Base-by-base conservation (phyloP, 345 rosid species). In the Aquilaria malaccensis region DNA sequence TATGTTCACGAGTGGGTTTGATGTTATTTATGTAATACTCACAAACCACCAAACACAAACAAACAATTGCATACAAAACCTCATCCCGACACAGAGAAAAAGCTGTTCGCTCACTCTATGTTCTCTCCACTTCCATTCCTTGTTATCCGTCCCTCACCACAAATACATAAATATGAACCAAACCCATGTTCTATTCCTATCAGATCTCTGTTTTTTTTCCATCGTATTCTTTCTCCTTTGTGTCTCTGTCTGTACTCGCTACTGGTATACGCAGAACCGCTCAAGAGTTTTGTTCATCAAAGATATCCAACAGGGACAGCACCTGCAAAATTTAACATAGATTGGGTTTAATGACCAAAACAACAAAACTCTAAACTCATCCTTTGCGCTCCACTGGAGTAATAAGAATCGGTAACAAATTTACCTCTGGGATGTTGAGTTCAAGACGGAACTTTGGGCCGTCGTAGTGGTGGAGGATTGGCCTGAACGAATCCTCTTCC, bases 361-460 rank as follows among this genome's bases (percentile, higher is more conserved):
- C 13, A 43, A 41, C 7, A 22, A 22, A 22, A 22, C 22, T 22
- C 22, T 22, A 22, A 22, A 22, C 22, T 22, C 22, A 22, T 22
- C 22, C 22, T 22, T 22, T 1, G 22, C 22, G 22, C 22, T 22
- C 22, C 22, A 22, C 22, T 22, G 22, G 46, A 55, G 58, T 10
- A 55, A 30, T 1, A 52, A 9, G 30, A 37, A 3, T 14, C 11
- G 56, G 48, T 33, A 11, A 58, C 37, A 12, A 22, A 45, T 45
- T 59, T 78, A 89, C 98, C 99, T 95, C 99, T 1, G 99, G 98
- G 32, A 95, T 68, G 64, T 68, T 91, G 45, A 95, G 93, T 32
- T 95, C 96, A 3, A 95, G 96, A 31, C 99, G 88, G 80, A 95
- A 95, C 71, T 95, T 95, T 30, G 99, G 99, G 58, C 99, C 99